These are phyloP conservation scores for Hypoxylon cercidicola DNA, from an alignment of 495 filamentous ascomycete species.

Conservation along the genomic window DNA sequence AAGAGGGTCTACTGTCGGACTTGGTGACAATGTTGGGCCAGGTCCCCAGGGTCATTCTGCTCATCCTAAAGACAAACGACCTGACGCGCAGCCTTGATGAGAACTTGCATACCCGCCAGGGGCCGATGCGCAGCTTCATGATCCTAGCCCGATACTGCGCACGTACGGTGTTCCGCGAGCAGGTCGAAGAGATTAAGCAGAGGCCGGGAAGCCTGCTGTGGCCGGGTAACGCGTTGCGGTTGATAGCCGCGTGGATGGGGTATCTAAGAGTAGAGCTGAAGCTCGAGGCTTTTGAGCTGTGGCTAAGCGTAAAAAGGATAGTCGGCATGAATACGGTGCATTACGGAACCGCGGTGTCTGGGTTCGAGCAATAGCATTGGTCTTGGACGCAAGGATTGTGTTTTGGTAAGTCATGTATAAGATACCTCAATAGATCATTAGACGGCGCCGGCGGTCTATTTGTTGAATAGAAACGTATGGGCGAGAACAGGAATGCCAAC, in stretches of 20 bases:
- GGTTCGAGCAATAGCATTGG: too few relatives aligned
- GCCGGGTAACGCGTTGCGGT: conserved; percentile 59
- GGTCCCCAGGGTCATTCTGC: conserved; percentile 89
- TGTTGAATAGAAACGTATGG: too few relatives aligned
- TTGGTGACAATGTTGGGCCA: conserved; percentile 88
- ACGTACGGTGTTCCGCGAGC: conserved; percentile 86
- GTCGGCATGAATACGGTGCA: conserved; percentile 45
- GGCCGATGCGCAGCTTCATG: conserved; percentile 87
- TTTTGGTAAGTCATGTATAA: too few relatives aligned
- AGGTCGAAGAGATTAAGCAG: conserved; percentile 72
- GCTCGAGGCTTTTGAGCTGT: conserved; percentile 67
- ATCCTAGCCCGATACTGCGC: conserved; percentile 95
- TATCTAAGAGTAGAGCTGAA: conserved; percentile 63
- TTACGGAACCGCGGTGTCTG: conserved; percentile 22
- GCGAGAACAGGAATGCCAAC: too few relatives aligned
- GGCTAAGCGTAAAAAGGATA: conserved; percentile 63
- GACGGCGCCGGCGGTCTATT: too few relatives aligned
- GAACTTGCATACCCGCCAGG: conserved; percentile 87
- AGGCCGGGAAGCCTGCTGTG: conserved; percentile 56
- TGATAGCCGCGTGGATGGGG: conserved; percentile 62
- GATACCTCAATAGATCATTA: too few relatives aligned
- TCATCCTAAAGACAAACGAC: conserved; percentile 99
- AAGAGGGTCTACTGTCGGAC: conserved; percentile 86
- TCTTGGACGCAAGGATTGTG: too few relatives aligned
- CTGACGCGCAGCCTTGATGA: conserved; percentile 95